Conservation (phyloP, 345 rosid species). For the Anacardium occidentale region DNA sequence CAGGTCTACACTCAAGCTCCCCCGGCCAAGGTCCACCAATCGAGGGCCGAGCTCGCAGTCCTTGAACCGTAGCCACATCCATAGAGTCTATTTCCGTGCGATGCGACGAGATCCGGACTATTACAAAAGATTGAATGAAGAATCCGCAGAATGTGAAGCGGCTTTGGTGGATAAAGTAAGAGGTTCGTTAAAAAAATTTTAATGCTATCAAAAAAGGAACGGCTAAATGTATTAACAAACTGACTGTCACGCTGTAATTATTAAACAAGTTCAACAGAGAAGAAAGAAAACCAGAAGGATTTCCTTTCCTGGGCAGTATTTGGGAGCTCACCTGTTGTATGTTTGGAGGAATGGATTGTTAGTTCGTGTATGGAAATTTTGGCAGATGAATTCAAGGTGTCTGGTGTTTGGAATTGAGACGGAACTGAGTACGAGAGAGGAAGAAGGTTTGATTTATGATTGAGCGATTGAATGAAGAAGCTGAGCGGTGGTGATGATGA, state of each 20-base stretch:
- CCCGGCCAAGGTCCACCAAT: not conserved
- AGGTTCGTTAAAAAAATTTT: not conserved
- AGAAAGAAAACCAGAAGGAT: too few species aligned
- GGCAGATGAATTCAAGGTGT: not conserved
- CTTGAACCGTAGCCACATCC: constrained; percentile 7
- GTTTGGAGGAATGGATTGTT: not conserved
- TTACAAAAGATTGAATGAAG: not conserved
- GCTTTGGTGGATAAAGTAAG: not conserved
- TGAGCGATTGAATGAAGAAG: not conserved
- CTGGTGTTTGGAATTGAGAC: not conserved
- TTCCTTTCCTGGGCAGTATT: not conserved
- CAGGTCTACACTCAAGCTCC: not conserved
- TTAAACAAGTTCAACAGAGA: not conserved
- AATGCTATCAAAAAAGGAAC: not conserved
- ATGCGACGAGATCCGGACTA: not conserved
- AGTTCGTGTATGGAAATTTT: not conserved
- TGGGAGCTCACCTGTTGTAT: not conserved
- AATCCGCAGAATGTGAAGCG: not conserved
- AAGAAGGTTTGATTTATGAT: not conserved
- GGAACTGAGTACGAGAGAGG: not conserved
- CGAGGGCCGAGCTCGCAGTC: not conserved
- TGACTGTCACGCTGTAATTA: not conserved
- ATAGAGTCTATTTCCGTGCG: not conserved
- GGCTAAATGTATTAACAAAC: not conserved
- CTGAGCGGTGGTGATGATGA: not conserved